These are phyloP conservation scores for Pleurostoma richardsiae DNA, from an alignment of 2,329 filamentous ascomycete genomes.

Conservation along the genomic window DNA sequence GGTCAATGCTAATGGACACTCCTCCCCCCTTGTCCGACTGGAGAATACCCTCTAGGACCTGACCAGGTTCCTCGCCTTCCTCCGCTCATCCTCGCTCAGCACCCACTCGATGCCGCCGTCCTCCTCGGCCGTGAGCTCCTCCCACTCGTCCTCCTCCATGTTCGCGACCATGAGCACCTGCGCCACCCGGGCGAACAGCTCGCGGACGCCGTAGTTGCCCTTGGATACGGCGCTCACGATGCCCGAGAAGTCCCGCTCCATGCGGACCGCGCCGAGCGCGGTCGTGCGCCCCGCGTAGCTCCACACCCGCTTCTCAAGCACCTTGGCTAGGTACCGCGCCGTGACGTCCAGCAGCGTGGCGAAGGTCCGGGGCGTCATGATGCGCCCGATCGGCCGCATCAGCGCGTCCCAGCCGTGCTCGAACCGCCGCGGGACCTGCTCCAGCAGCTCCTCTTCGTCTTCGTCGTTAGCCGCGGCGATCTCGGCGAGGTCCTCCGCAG, in stretches of 20 bases:
- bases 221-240: slow-evolving; percentile 64
- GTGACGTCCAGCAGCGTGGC: slow-evolving; percentile 70
- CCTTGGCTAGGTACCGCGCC: slow-evolving; percentile 66
- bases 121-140: slow-evolving; percentile 56
- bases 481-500: slow-evolving; percentile 55
- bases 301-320: slow-evolving; percentile 85
- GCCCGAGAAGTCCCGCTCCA: slow-evolving; percentile 79
- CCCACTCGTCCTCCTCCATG: slow-evolving; percentile 96
- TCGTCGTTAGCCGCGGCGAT: slow-evolving; percentile 48
- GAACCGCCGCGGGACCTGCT: slow-evolving; percentile 74
- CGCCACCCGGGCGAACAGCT: slow-evolving; percentile 68
- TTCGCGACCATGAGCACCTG: slow-evolving; percentile 85
- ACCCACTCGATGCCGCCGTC: slow-evolving; percentile 69
- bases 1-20: too few species aligned
- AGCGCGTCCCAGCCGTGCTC: slow-evolving; percentile 81
- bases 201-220: slow-evolving; percentile 72
- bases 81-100: slow-evolving; percentile 67
- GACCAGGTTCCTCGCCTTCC: slow-evolving; percentile 66
- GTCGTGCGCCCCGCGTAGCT: slow-evolving; percentile 74
- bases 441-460: slow-evolving; percentile 47
- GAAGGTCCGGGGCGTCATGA: slow-evolving; percentile 76
- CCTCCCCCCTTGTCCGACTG: too few species aligned
- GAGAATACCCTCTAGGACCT: slow-evolving; percentile 11
- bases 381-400: slow-evolving; percentile 75
- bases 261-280: slow-evolving; percentile 72